A percentile compares a stretch with the other conserved stretches of the same genome.
These are phyloP conservation scores for Amanita exitialis DNA, from an alignment of 768 basidiomycete species.

Conservation along the genomic window DNA sequence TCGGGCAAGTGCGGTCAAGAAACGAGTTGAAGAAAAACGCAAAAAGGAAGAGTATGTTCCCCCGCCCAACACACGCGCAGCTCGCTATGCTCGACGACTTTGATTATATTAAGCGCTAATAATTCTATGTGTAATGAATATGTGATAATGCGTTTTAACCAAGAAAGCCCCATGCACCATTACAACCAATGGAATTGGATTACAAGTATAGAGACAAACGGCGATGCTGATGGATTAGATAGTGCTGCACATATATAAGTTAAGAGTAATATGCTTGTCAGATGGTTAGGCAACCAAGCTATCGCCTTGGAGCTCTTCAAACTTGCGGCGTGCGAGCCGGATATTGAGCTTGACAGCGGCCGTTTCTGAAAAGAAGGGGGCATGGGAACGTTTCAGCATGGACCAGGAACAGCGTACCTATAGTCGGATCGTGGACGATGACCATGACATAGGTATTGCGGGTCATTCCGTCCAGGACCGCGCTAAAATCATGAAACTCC, in stretches of 20 bases:
- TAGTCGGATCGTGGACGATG: slow-evolving; percentile 80
- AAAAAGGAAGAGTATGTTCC: slow-evolving; percentile 26
- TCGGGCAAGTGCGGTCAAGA: slow-evolving; percentile 26
- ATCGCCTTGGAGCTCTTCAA: slow-evolving; percentile 82
- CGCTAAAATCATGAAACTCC: slow-evolving; percentile 78
- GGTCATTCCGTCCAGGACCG: slow-evolving; percentile 88
- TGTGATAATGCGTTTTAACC: neutral
- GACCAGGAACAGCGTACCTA: slow-evolving; percentile 43
- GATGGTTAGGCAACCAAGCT: slow-evolving; percentile 28
- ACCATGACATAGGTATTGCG: slow-evolving; percentile 89
- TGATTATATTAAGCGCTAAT: neutral
- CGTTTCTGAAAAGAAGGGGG: slow-evolving; percentile 48
- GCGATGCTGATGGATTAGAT: neutral
- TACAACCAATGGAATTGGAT: neutral
- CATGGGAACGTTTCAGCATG: slow-evolving; percentile 2
- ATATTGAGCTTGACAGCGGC: slow-evolving; percentile 86
- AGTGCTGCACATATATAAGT: slow-evolving; percentile 4
- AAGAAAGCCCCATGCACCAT: slow-evolving; percentile 1
- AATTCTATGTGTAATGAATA: neutral
- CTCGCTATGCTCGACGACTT: slow-evolving; percentile 3
- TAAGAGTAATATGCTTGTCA: slow-evolving; percentile 5
- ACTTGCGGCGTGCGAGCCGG: slow-evolving; percentile 74
- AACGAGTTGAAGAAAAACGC: slow-evolving; percentile 18
- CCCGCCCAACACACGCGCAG: slow-evolving; percentile 25
- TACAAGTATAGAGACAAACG: neutral